Conservation (phyloP, 805 yeast genomes). For the Sungouiella blattae region DNA sequence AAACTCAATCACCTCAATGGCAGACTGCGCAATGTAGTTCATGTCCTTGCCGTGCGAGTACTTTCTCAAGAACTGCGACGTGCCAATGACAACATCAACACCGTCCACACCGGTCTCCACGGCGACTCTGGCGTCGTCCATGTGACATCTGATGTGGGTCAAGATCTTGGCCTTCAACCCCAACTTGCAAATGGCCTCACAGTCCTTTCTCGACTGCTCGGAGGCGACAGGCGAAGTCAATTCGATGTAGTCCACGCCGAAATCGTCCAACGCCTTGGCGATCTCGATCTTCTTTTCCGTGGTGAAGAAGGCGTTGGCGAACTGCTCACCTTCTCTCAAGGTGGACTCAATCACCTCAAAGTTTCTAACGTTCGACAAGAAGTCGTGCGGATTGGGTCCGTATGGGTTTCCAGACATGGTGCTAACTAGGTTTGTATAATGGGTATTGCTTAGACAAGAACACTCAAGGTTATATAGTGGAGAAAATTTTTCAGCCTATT, state of each 20-base stretch:
- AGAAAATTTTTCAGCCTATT: conserved; percentile 14
- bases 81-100: conserved; percentile 59
- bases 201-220: conserved; percentile 54
- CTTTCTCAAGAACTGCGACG: conserved; percentile 54
- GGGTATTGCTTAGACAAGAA: background rate
- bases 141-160: conserved; percentile 60
- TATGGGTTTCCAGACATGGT: conserved; percentile 43
- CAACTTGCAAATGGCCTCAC: conserved; percentile 57
- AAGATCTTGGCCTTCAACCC: conserved; percentile 56
- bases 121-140: conserved; percentile 59
- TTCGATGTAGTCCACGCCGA: conserved; percentile 60
- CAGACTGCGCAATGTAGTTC: conserved; percentile 55
- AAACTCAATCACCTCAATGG: conserved; percentile 56
- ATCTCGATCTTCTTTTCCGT: conserved; percentile 55
- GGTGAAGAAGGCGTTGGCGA: conserved; percentile 59
- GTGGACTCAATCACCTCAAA: conserved; percentile 57
- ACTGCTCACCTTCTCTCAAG: conserved; percentile 62
- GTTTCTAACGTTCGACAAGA: conserved; percentile 49
- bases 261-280: conserved; percentile 58
- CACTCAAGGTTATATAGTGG: conserved; percentile 6
- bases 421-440: background rate
- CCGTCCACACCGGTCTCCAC: conserved; percentile 64
- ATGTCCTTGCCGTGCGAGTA: conserved; percentile 60
- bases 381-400: conserved; percentile 59
- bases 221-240: conserved; percentile 59